Evolutionary conservation across 148 eudicot genomes (phyloP), one percentile per base, ranked within the genome.

Genomic region (Amaranthus cruentus): DNA sequence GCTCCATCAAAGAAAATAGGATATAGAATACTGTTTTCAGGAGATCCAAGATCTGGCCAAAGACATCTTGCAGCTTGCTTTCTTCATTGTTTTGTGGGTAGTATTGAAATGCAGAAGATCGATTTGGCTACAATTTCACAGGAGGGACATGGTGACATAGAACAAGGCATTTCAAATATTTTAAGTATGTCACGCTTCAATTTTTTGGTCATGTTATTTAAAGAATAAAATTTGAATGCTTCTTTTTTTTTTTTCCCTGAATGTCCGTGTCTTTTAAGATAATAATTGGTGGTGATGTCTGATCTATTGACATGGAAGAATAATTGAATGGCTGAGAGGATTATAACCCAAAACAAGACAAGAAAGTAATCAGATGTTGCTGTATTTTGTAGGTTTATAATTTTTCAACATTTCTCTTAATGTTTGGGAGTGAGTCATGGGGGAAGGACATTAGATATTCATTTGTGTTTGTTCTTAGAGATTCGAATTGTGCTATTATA

Each of bases 41-140:
- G 98, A 75, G 81, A 77, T 80, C 91, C 96, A 63, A 83, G 90
- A 74, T 86, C 90, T 81, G 98, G 97, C 21, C 98, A 94, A 83
- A 87, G 80, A 82, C 92, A 94, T 89, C 90, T 94, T 73, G 97
- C 93, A 62, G 89, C 97, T 54, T 91, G 96, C 81, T 84, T 94
- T 83, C 91, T 94, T 62, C 88, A 91, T 71, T 89, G 88, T 81
- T 94, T 89, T 81, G 80, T 85, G 74, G 98, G 98, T 28, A 89
- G 82, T 74, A 70, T 81, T 65, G 96, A 91, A 75, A 77, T 89
- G n/a, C 89, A 81, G 59, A 94, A 91, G 84, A 74, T 94, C 80
- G 98, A 94, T 88, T 81, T 88, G 87, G 97, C 98, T 67, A 88
- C 97, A 65, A 84, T 94, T 78, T 86, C 96, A 54, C 97, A 88